Conservation (phyloP, 768 basidiomycete species). For the Hericium coralloides region DNA sequence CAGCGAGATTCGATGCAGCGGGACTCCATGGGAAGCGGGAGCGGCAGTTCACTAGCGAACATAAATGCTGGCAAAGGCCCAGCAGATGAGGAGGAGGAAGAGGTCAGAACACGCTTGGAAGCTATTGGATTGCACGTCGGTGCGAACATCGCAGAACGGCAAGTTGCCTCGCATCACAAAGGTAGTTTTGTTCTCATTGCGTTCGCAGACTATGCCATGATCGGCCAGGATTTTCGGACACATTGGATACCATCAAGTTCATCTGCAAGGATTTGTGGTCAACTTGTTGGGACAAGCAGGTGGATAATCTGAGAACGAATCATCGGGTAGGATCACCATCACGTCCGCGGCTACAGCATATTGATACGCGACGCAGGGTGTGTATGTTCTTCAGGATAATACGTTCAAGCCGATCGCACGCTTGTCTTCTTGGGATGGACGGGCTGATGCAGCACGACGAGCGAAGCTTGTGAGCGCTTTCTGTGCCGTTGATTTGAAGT, state of each 20-base stretch:
- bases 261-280: conserved; percentile 96
- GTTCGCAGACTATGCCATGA: conserved; percentile 62
- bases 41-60: conserved; percentile 16
- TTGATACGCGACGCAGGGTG: conserved; percentile 43
- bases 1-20: conserved; percentile 7
- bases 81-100: conserved; percentile 67
- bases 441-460: conserved; percentile 59
- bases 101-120: conserved; percentile 60
- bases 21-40: conserved; percentile 27
- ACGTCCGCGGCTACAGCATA: background rate
- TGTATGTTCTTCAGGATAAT: conserved; percentile 91
- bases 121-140: conserved; percentile 83
- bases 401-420: conserved; percentile 78
- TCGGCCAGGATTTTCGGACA: conserved; percentile 66
- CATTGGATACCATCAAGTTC: conserved; percentile 89
- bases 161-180: conserved; percentile 14
- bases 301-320: conserved; percentile 92
- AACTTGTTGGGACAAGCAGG: conserved; percentile 88
- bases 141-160: conserved; percentile 82
- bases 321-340: conserved; percentile 55
- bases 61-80: conserved; percentile 12
- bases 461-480: conserved; percentile 54
- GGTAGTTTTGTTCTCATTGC: background rate
- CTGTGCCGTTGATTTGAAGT: background rate
- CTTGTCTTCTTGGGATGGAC: conserved; percentile 73